Base-by-base conservation (phyloP, 768 basidiomycete genomes). In the Suillus tomentosus region DNA sequence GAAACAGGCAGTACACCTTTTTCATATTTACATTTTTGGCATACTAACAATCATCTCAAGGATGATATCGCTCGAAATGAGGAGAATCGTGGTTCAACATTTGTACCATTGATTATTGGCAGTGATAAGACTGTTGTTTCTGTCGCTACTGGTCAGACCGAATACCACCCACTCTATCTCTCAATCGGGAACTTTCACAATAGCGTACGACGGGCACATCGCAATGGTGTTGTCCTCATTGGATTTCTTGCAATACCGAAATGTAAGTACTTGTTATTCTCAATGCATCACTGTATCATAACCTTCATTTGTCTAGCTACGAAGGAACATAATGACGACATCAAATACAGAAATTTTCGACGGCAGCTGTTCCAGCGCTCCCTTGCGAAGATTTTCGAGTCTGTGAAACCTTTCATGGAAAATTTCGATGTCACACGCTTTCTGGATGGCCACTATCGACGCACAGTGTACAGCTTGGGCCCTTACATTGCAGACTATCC, bases 401-500 rank as follows among this genome's bases (percentile, higher is more conserved):
- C 69, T 0, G 61, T 79, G 1, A 60, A 60, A 22, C 66, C 68
- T 1, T 63, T 54, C 2, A 79, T 79, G 79, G 66, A 66, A 1
- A 70, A 53, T 17, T 70, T 74, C 0, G 56, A 66, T 31, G 65
- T 79, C 6, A 54, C 63, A 0, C 62, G 61, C 0, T 79, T 72
- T 53, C 64, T 63, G 0, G 78, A 80, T 69, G 74, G 75, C 2
- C 70, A 76, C 62, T 77, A 62, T 62, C 68, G 67, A 3, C 56
- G 67, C 11, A 72, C 60, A 0, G 70, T 80, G 19, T 79, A 74
- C 66, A 69, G 73, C 1, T 60, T 81, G 10, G 78, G 78, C 1
- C 73, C 78, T 1, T 77, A 78, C 47, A 79, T 81, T 62, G 78
- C 75, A 0, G 77, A 81, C 61, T 80, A 81, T 62, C 79, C 76